These are phyloP conservation scores for Claviceps monticola DNA, from an alignment of 2,329 filamentous ascomycete genomes.

Conservation along the genomic window DNA sequence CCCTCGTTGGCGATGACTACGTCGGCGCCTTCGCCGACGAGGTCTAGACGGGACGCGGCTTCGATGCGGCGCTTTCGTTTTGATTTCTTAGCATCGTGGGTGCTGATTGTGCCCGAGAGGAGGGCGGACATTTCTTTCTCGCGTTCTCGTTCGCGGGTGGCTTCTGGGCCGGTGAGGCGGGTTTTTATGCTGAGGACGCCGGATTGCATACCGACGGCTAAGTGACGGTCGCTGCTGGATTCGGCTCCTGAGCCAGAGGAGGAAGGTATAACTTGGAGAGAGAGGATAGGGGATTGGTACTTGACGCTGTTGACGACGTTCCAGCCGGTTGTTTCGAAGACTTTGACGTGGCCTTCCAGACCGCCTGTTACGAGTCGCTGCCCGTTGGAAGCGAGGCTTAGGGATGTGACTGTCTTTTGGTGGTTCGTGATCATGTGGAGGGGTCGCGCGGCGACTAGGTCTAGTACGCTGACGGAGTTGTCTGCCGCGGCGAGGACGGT, in stretches of 20 bases:
- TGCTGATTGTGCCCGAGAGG: constrained; percentile 61
- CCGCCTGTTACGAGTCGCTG: constrained; percentile 74
- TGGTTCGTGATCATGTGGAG: constrained; percentile 82
- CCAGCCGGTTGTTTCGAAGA: constrained; percentile 90
- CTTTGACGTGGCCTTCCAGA: constrained; percentile 90
- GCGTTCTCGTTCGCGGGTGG: constrained; percentile 58
- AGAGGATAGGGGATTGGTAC: constrained; percentile 82
- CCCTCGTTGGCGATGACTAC: constrained; percentile 72
- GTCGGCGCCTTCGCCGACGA: constrained; percentile 71
- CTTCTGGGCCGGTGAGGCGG: constrained; percentile 71
- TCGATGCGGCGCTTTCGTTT: constrained; percentile 48
- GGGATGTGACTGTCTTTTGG: constrained; percentile 90
- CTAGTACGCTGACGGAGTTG: constrained; percentile 78
- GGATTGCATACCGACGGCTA: constrained; percentile 89
- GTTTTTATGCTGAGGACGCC: constrained; percentile 86
- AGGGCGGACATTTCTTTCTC: constrained; percentile 77
- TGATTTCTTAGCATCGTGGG: constrained; percentile 57
- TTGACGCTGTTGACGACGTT: constrained; percentile 92
- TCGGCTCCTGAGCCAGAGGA: constrained; percentile 20
- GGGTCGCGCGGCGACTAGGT: constrained; percentile 81
- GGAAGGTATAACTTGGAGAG: constrained; percentile 55
- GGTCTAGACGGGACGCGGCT: constrained; percentile 50
- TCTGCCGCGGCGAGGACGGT: constrained; percentile 74
- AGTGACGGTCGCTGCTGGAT: constrained; percentile 77
- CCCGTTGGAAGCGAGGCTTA: constrained; percentile 69